A percentile compares a stretch with the other conserved stretches of the same genome.
phyloP scores from a whole-genome alignment of 306 rosid species.

The Clitoria ternatea region DNA sequence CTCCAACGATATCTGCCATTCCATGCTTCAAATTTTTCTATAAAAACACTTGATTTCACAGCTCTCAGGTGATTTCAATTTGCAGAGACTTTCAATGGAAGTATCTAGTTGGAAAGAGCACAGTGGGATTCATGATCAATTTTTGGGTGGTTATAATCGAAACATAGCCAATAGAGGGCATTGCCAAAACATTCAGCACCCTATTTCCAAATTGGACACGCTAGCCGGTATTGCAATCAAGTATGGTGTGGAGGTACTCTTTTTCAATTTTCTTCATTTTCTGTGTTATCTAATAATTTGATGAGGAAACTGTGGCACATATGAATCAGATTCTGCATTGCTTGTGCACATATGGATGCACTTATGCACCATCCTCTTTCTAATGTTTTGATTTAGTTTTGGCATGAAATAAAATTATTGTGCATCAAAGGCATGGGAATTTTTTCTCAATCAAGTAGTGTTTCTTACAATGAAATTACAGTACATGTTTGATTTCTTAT shows the following conservation, averaged over 20 bases:
- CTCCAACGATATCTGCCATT: background rate
- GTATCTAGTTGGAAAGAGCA: slow-evolving; percentile 38
- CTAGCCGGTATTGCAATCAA: slow-evolving; percentile 87
- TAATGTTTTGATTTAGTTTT: too few relatives aligned
- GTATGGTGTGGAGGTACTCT: slow-evolving; percentile 77
- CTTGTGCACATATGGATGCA: too few relatives aligned
- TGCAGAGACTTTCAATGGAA: slow-evolving; percentile 33
- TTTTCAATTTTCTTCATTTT: background rate
- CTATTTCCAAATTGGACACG: slow-evolving; percentile 68
- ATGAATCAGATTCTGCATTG: too few relatives aligned
- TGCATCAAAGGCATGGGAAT: background rate
- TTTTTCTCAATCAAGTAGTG: too few relatives aligned
- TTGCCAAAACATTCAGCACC: slow-evolving; percentile 42
- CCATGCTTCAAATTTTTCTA: background rate
- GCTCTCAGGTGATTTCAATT: background rate
- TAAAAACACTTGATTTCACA: background rate
- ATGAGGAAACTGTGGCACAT: too few relatives aligned
- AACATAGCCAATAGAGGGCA: background rate
- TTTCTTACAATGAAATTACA: too few relatives aligned
- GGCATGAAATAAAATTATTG: background rate
- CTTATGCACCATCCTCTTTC: too few relatives aligned
- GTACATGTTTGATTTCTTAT: too few relatives aligned
- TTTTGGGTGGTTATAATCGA: background rate
- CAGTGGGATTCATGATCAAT: slow-evolving; percentile 2
- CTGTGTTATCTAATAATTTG: background rate